Evolutionary conservation across 2,329 filamentous ascomycete genomes (phyloP), one percentile per base, ranked within the genome.

Genomic region (Penicillium frequentans): DNA sequence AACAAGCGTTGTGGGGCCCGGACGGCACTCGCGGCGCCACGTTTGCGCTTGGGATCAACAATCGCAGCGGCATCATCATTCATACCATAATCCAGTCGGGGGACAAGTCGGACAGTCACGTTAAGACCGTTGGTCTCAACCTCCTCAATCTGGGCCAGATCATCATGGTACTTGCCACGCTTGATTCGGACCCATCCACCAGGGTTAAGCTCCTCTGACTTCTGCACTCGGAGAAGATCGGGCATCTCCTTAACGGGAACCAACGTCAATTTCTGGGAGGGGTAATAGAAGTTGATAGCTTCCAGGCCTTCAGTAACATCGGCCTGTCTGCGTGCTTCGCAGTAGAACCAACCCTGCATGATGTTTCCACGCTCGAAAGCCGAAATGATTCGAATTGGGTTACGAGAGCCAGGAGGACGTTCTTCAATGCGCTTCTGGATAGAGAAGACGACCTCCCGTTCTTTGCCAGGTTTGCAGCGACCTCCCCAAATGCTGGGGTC

Each of bases 241-340:
- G 95, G 93, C 88, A 97, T 96, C 75, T 99, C 95, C 74, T 96
- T 96, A 68, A 98, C 92, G 49, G 95, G 91, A 43, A 99, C 91
- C 51, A 98, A 81, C 45, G 93, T 85, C 78, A 95, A 88, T 75
- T 92, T 95, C 27, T 86, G 89, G 55, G 91, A 87, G 53, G 93
- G 90, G 73, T 97, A 99, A 37, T 96, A 90, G 70, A 96, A 92
- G 59, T 91, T 85, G 69, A 99, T 85, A 43, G 88, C 90, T 60
- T 96, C 90, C 43, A 96, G 81, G 8, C 91, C 90, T 52, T 87
- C 82, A 68, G 93, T 80, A 64, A 98, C 91, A 75, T 97, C 92
- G 46, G 90, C 90, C 72, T 95, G 90, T 60, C 90, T 86, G 65
- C 89, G 86, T 13, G 95, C 93, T 76, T 99, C 95, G 37, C 98